These are phyloP conservation scores for Pseudonitzschia multiseries DNA, from an alignment of 108 stramenopile species.

Conservation along the genomic window DNA sequence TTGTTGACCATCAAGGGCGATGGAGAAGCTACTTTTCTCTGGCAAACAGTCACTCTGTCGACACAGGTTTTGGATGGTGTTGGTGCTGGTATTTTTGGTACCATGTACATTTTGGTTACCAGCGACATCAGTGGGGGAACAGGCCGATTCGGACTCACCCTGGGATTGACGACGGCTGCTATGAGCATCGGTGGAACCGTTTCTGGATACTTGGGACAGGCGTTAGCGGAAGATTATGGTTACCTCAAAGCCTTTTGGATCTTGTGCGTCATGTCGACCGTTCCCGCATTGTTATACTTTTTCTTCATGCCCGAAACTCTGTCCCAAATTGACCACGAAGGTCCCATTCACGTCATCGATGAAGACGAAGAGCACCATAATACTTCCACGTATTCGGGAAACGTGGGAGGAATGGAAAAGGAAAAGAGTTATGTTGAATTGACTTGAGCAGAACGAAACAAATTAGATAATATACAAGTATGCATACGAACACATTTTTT, in stretches of 20 bases:
- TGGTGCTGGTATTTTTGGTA: conserved; percentile 88
- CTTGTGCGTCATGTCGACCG: conserved; percentile 68
- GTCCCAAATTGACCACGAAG: conserved; percentile 19
- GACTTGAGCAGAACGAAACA: conserved; percentile 14
- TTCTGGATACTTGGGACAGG: conserved; percentile 82
- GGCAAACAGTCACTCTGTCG: conserved; percentile 71
- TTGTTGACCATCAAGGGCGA: conserved; percentile 54
- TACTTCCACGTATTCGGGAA: conserved; percentile 1
- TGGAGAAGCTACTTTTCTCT: conserved; percentile 33
- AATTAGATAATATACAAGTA: not conserved
- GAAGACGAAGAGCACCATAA: conserved; percentile 26
- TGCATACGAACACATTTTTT: too few species aligned
- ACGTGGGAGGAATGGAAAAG: conserved; percentile 1
- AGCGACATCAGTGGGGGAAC: conserved; percentile 84
- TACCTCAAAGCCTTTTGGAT: conserved; percentile 78
- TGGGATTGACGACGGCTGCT: conserved; percentile 82
- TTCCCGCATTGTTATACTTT: conserved; percentile 72
- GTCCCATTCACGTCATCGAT: conserved; percentile 25
- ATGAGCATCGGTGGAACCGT: conserved; percentile 94
- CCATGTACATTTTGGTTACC: conserved; percentile 91
- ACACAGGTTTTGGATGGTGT: conserved; percentile 88
- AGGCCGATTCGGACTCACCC: conserved; percentile 77
- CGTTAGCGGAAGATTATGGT: conserved; percentile 75
- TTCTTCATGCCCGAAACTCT: conserved; percentile 86
- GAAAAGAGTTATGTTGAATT: conserved; percentile 34